Percentiles rank a stretch among this genome's conserved stretches.
These are phyloP conservation scores for Phytophthora chlamydospora DNA, from an alignment of 352 stramenopile genomes.

Conservation along the genomic window DNA sequence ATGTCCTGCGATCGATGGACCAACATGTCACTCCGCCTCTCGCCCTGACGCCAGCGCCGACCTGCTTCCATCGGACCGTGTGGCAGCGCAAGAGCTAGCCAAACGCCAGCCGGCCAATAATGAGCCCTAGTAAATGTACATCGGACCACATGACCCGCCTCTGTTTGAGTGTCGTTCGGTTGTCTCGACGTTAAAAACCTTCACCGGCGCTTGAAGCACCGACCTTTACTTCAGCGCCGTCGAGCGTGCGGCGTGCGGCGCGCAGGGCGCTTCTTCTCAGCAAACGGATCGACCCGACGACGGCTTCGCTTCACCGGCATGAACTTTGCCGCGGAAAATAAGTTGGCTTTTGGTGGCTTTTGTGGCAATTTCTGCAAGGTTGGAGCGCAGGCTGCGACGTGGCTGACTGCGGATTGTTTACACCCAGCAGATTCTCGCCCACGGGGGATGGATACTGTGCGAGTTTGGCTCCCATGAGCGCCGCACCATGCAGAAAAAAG, in stretches of 20 bases:
- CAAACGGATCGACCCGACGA: conserved; percentile 12
- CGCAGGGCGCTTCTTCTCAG: conserved; percentile 15
- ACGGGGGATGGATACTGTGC: conserved; percentile 12
- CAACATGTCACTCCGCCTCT: conserved; percentile 25
- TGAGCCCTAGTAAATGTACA: conserved; percentile 15
- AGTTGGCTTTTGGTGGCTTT: too few relatives aligned
- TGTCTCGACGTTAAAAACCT: conserved; percentile 31
- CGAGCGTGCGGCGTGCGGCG: not conserved
- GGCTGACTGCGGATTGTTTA: conserved; percentile 16
- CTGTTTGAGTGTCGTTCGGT: conserved; percentile 27
- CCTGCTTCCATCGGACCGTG: conserved; percentile 26
- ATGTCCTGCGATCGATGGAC: conserved; percentile 12
- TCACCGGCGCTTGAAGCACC: conserved; percentile 17
- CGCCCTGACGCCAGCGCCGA: conserved; percentile 23
- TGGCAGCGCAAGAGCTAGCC: conserved; percentile 15
- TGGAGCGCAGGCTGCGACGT: too few relatives aligned
- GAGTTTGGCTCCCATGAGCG: not conserved
- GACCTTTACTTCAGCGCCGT: conserved; percentile 12
- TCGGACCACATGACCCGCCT: conserved; percentile 23
- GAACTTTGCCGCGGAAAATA: too few relatives aligned
- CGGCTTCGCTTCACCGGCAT: too few relatives aligned
- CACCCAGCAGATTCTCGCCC: conserved; percentile 7
- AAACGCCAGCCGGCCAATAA: conserved; percentile 8
- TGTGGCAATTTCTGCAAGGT: conserved; percentile 6
- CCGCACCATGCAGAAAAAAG: conserved; percentile 20